A percentile compares a stretch with the other conserved stretches of the same genome.
phyloP scores from a whole-genome alignment of 2,329 filamentous ascomycete species.

The Gaeumannomyces tritici region DNA sequence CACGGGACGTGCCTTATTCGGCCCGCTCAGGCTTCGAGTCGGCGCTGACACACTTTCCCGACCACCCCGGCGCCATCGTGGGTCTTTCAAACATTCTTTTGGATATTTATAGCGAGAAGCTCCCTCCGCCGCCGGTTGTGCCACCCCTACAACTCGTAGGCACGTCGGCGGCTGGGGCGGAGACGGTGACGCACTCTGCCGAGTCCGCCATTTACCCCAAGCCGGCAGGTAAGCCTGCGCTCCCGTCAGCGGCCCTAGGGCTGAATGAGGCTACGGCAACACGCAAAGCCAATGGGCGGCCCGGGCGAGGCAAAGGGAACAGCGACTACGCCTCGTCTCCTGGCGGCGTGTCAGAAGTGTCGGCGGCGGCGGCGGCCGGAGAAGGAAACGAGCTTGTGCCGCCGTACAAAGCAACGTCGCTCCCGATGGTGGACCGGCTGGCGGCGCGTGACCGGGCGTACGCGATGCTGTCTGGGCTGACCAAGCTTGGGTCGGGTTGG shows the following conservation, averaged over 20 bases:
- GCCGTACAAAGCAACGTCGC: slow-evolving; percentile 47
- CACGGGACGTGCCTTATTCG: slow-evolving; percentile 52
- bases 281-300: background rate
- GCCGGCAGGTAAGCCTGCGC: slow-evolving; percentile 7
- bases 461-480: slow-evolving; percentile 70
- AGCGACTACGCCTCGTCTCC: background rate
- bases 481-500: slow-evolving; percentile 80
- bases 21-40: slow-evolving; percentile 75
- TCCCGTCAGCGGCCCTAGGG: slow-evolving; percentile 38
- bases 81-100: slow-evolving; percentile 77
- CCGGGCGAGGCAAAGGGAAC: background rate
- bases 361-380: background rate
- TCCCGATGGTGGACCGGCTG: slow-evolving; percentile 71
- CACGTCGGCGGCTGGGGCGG: background rate
- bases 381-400: slow-evolving; percentile 30
- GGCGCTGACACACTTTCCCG: slow-evolving; percentile 66
- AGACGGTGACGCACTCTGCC: background rate
- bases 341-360: background rate
- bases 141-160: slow-evolving; percentile 26
- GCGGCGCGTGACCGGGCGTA: slow-evolving; percentile 85
- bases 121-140: slow-evolving; percentile 49
- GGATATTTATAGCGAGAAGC: slow-evolving; percentile 67
- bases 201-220: slow-evolving; percentile 1
- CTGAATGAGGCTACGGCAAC: slow-evolving; percentile 21
- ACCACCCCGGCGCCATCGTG: slow-evolving; percentile 74